These are phyloP conservation scores for Fusarium sp. DNA, from an alignment of 2,329 filamentous ascomycete species.

Conservation along the genomic window DNA sequence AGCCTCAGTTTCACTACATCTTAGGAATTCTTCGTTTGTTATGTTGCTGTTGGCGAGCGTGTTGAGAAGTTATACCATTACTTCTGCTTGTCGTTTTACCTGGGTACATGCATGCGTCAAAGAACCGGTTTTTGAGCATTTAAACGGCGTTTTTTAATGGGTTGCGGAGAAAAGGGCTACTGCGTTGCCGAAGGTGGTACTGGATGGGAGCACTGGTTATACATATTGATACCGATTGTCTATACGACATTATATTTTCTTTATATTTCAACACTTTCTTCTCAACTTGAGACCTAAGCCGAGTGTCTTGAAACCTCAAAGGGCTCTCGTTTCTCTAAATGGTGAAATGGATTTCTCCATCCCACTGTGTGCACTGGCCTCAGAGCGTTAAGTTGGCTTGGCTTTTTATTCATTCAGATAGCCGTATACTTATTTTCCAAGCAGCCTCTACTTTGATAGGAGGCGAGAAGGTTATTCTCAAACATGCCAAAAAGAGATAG, in stretches of 20 bases:
- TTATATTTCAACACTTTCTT: neutral
- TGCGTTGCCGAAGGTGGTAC: conserved; percentile 28
- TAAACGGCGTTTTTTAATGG: conserved; percentile 43
- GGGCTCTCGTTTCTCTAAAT: neutral
- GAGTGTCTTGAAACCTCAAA: neutral
- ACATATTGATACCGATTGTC: conserved; percentile 41
- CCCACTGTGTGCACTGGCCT: conserved; percentile 12
- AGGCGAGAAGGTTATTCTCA: neutral
- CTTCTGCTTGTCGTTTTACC: conserved; percentile 20
- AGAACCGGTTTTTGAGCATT: conserved; percentile 44
- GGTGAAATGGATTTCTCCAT: conserved; percentile 1
- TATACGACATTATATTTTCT: conserved; percentile 26
- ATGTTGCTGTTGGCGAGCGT: conserved; percentile 25
- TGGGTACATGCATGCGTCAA: conserved; percentile 36
- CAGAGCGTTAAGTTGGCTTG: conserved; percentile 24
- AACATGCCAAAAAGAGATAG: conserved; percentile 15
- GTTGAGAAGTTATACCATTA: conserved; percentile 21
- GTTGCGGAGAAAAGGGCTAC: conserved; percentile 33
- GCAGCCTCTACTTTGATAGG: conserved; percentile 5
- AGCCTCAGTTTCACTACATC: conserved; percentile 21
- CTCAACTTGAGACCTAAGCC: neutral
- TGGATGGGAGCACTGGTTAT: conserved; percentile 30
- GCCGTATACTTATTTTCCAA: neutral
- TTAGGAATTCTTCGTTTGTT: conserved; percentile 21
- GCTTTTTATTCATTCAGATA: conserved; percentile 12